Evolutionary conservation across 805 yeast species (phyloP).

Genomic region (Cyberlindnera saturnus): DNA sequence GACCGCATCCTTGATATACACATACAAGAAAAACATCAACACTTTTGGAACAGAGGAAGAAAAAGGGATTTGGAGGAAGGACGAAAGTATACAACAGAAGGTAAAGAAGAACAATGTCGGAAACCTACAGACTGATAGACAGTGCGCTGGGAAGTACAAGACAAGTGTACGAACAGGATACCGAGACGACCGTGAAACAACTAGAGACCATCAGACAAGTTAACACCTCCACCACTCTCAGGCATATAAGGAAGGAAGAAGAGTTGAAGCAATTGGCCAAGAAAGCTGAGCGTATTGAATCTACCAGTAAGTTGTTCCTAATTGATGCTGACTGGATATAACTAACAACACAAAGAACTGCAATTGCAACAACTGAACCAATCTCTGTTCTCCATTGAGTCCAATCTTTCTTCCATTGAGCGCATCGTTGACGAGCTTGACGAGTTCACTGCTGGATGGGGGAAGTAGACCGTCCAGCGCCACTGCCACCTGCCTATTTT

Average conservation of each 20-base stretch:
- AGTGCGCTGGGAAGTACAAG: conserved; percentile 28
- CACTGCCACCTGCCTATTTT: too few relatives aligned
- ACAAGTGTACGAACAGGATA: conserved; percentile 31
- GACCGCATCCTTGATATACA: not conserved
- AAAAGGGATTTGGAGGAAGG: too few relatives aligned
- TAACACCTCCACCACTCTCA: conserved; percentile 53
- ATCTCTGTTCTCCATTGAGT: conserved; percentile 10
- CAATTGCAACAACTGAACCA: conserved; percentile 21
- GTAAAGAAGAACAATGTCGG: conserved; percentile 7
- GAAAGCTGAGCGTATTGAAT: conserved; percentile 15
- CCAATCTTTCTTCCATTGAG: conserved; percentile 13
- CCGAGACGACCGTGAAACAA: conserved; percentile 32
- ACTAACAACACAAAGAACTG: conserved; percentile 15
- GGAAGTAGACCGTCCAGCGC: not conserved
- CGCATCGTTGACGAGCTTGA: conserved; percentile 16
- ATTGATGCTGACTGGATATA: not conserved
- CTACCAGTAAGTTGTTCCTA: conserved; percentile 15
- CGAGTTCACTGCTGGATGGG: conserved; percentile 9
- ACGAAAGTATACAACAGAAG: not conserved
- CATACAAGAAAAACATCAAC: not conserved
- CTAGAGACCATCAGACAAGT: conserved; percentile 46
- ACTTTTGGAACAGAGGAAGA: not conserved
- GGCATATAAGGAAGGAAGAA: conserved; percentile 41
- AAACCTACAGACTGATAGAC: conserved; percentile 12
- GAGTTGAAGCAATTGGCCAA: conserved; percentile 28